Base-by-base conservation (phyloP, 164 flowering plant genomes). In the Magnolia changhungtana region DNA sequence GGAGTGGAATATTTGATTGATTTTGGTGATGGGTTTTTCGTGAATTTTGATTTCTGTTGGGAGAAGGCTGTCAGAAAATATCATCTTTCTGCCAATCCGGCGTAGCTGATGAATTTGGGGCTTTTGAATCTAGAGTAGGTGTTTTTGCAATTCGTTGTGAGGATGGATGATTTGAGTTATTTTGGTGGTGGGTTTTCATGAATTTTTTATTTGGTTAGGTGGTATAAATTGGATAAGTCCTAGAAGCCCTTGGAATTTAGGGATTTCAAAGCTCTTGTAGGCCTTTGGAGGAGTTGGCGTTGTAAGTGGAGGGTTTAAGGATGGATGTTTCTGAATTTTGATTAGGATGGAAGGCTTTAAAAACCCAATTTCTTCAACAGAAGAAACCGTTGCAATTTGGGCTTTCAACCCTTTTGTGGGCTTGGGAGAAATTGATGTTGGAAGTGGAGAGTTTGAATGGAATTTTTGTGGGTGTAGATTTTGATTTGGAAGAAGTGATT, bases 1-100 rank as follows among this genome's bases (percentile, higher is more conserved):
- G 75, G 37, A 67, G 31, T 59, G 63, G 51, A 29, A 27, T 55
- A 27, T 51, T 52, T 55, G 63, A 23, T 23, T 13, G 59, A 66
- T 58, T 76, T 73, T 11, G 49, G 20, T 55, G 19, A 20, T 55
- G 73, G 72, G 59, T 24, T 78, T 71, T 59, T 70, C 31, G 21
- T 80, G 9, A 67, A 69, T 80, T 80, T 78, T 51, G 76, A 58
- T 67, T 73, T 74, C 29, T 63, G 23, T 8, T 5, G 13, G 52
- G 37, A 55, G 1, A 10, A 3, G 2, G 63, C 63, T n/a, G 37
- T 69, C 24, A n/a, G 23, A 45, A 24, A 18, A 24, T 63, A 16
- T 63, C 23, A 37, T 29, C 29, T 61, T 61, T 59, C 24, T 4
- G 45, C 18, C n/a, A 18, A 10, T 21, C 19, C n/a, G 50, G 55